phyloP scores from a whole-genome alignment of 495 filamentous ascomycete species.

The Penicillium parvum region DNA sequence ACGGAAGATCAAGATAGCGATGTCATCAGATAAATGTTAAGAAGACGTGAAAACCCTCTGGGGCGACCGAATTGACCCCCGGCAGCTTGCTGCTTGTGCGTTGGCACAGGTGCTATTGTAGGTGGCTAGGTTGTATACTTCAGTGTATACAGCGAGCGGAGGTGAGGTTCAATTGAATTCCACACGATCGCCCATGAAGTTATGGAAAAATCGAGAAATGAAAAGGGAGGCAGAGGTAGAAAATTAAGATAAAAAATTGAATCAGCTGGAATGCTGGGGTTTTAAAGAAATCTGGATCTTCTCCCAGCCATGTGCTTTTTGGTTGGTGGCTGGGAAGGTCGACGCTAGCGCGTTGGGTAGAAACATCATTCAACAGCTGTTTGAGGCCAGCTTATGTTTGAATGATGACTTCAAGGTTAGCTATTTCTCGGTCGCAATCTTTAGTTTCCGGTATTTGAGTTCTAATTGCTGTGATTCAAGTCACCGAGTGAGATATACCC shows the following conservation, averaged over 20 bases:
- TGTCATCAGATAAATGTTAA: too few relatives aligned
- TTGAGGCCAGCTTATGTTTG: background rate
- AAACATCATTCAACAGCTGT: background rate
- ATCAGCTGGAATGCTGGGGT: conserved; percentile 9
- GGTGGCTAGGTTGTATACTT: conserved; percentile 1
- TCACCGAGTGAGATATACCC: too few relatives aligned
- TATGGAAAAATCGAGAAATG: background rate
- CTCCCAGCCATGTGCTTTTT: conserved; percentile 29
- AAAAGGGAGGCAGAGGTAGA: conserved; percentile 4
- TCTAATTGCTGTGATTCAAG: too few relatives aligned
- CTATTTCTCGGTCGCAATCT: too few relatives aligned
- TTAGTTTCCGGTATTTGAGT: too few relatives aligned
- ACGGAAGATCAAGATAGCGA: background rate
- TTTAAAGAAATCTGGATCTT: conserved; percentile 12
- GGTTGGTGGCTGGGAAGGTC: conserved; percentile 20
- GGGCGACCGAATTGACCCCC: background rate
- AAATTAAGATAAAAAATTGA: conserved; percentile 6
- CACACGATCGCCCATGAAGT: background rate
- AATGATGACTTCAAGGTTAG: too few relatives aligned
- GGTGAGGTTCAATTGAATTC: background rate
- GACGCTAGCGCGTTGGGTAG: background rate
- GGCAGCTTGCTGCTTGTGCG: background rate
- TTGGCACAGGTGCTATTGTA: background rate
- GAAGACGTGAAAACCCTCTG: too few relatives aligned
- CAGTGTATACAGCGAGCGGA: background rate